A percentile compares a stretch with the other conserved stretches of the same genome.
phyloP scores from a whole-genome alignment of 1,284 basidiomycete species.

The Phlebopus sp. region DNA sequence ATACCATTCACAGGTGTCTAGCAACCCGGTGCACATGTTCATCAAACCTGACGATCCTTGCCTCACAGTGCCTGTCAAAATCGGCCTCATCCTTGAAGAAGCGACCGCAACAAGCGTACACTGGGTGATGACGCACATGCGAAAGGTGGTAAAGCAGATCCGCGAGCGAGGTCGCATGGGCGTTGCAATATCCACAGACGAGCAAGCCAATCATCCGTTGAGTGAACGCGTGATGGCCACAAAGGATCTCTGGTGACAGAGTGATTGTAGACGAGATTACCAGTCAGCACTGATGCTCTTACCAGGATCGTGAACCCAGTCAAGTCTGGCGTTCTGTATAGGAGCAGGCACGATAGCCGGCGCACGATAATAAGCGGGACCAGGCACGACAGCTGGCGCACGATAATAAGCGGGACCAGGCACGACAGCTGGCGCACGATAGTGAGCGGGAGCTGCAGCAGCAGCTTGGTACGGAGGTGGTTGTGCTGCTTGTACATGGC shows the following conservation, averaged over 20 bases:
- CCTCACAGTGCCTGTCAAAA: slow-evolving; percentile 31
- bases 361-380: too few species aligned
- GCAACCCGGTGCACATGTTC: slow-evolving; percentile 13
- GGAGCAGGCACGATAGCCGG: slow-evolving; percentile 1
- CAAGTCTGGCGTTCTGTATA: not conserved
- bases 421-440: too few species aligned
- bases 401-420: too few species aligned
- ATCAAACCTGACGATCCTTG: slow-evolving; percentile 11
- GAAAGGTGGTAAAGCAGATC: slow-evolving; percentile 38
- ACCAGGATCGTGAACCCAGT: slow-evolving; percentile 37
- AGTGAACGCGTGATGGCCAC: slow-evolving; percentile 36
- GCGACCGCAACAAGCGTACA: slow-evolving; percentile 40
- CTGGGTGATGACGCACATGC: slow-evolving; percentile 32
- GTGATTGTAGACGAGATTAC: too few species aligned
- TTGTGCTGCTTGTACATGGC: not conserved
- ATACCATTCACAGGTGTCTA: slow-evolving; percentile 36
- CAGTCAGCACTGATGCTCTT: slow-evolving; percentile 6
- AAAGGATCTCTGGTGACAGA: slow-evolving; percentile 26
- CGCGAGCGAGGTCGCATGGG: slow-evolving; percentile 33
- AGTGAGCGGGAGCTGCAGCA: slow-evolving; percentile 1
- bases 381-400: too few species aligned
- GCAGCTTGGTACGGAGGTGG: slow-evolving; percentile 1
- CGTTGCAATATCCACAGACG: slow-evolving; percentile 37
- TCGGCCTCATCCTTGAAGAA: slow-evolving; percentile 38
- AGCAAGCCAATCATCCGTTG: slow-evolving; percentile 34